Percentiles rank a stretch among this genome's conserved stretches.
These are phyloP conservation scores for Penicillium daleae DNA, from an alignment of 495 filamentous ascomycete species.

Conservation along the genomic window DNA sequence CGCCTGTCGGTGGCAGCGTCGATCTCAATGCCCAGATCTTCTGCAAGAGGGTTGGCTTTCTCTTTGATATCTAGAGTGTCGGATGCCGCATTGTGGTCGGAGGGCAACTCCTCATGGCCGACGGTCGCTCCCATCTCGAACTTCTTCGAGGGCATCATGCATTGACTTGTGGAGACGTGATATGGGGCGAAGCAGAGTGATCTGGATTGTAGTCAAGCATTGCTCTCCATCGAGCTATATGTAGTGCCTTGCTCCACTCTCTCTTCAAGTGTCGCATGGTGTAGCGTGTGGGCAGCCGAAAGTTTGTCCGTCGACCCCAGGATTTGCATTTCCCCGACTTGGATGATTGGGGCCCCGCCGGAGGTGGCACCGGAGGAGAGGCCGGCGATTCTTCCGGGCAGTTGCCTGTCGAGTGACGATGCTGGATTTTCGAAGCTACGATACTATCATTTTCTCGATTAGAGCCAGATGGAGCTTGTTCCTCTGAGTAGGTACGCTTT, in stretches of 20 bases:
- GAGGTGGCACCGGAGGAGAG: constrained; percentile 3
- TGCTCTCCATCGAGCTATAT: neutral
- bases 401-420: neutral
- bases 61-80: neutral
- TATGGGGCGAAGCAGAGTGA: neutral
- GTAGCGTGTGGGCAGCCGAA: neutral
- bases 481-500: neutral
- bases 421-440: neutral
- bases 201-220: neutral
- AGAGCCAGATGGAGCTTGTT: neutral
- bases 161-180: neutral
- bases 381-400: constrained; percentile 1
- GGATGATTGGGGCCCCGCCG: constrained; percentile 4
- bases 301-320: constrained; percentile 1
- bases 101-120: constrained; percentile 10
- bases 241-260: neutral
- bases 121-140: constrained; percentile 6
- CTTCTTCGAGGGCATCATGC: constrained; percentile 9
- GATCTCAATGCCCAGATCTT: constrained; percentile 13
- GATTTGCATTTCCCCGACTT: constrained; percentile 3
- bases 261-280: constrained; percentile 1
- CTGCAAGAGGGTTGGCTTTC: constrained; percentile 1
- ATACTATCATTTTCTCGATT: neutral
- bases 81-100: neutral
- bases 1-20: constrained; percentile 20